phyloP scores from a whole-genome alignment of 768 basidiomycete species.

The Boletales sp. region DNA sequence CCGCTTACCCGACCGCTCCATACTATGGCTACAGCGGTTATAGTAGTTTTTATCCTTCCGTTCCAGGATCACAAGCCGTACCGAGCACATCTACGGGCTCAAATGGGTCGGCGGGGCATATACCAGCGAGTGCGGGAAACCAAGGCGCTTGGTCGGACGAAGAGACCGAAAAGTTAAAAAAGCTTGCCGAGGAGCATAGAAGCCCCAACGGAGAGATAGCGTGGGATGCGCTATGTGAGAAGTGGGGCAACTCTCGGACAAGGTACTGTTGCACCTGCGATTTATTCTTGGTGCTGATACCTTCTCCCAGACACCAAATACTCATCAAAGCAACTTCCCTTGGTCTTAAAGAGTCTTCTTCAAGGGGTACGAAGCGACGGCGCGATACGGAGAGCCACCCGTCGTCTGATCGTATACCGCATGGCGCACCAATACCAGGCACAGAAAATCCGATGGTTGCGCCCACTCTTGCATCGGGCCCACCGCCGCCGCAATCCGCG shows the following conservation, averaged over 20 bases:
- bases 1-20: conserved; percentile 56
- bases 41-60: conserved; percentile 30
- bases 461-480: conserved; percentile 25
- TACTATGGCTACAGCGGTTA: conserved; percentile 57
- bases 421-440: conserved; percentile 18
- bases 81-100: conserved; percentile 25
- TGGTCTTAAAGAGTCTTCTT: conserved; percentile 73
- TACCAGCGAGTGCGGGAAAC: conserved; percentile 39
- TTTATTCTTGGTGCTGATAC: conserved; percentile 4
- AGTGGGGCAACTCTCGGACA: conserved; percentile 73
- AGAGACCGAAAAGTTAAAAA: conserved; percentile 66
- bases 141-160: conserved; percentile 79
- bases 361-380: conserved; percentile 58
- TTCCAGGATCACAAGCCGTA: conserved; percentile 20
- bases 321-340: conserved; percentile 77
- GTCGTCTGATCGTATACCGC: conserved; percentile 22
- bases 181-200: conserved; percentile 66
- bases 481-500: conserved; percentile 17
- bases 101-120: conserved; percentile 14
- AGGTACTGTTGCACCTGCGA: conserved; percentile 42
- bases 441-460: conserved; percentile 15
- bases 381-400: conserved; percentile 40
- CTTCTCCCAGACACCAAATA: conserved; percentile 64
- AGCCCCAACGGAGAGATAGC: conserved; percentile 49
- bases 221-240: conserved; percentile 74